Evolutionary conservation across 371 early-diverging fungal species (phyloP).

Genomic region (Lichtheimia hyalospora): DNA sequence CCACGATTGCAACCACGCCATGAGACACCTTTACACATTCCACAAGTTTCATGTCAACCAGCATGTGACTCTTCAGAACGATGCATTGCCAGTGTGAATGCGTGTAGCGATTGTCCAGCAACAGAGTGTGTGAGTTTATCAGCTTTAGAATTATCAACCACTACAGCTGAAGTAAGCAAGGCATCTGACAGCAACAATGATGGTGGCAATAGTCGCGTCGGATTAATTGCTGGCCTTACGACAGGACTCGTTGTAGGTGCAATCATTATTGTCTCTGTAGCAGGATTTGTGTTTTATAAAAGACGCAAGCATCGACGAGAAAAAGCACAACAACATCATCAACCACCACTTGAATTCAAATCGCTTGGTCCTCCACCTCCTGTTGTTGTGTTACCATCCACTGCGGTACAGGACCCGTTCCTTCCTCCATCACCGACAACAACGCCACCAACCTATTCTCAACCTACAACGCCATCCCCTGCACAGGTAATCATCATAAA

Average conservation of each 20-base stretch:
- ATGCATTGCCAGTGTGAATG: slow-evolving; percentile 12
- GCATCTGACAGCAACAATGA: not conserved
- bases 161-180: not conserved
- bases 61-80: slow-evolving; percentile 12
- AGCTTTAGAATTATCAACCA: slow-evolving; percentile 6
- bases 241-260: slow-evolving; percentile 29
- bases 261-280: slow-evolving; percentile 22
- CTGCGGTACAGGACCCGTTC: not conserved
- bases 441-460: not conserved
- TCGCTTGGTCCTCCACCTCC: slow-evolving; percentile 12
- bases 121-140: slow-evolving; percentile 15
- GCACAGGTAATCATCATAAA: too few species aligned
- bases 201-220: slow-evolving; percentile 1
- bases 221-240: slow-evolving; percentile 34
- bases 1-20: not conserved
- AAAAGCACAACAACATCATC: not conserved
- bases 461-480: not conserved
- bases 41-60: slow-evolving; percentile 5
- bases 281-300: slow-evolving; percentile 29
- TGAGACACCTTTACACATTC: too few species aligned
- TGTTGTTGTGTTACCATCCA: slow-evolving; percentile 10
- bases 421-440: slow-evolving; percentile 1
- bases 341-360: not conserved
- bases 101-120: slow-evolving; percentile 17
- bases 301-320: slow-evolving; percentile 20